Evolutionary conservation across 1,284 basidiomycete species (phyloP).

Genomic region (Cutaneotrichosporon sp.): DNA sequence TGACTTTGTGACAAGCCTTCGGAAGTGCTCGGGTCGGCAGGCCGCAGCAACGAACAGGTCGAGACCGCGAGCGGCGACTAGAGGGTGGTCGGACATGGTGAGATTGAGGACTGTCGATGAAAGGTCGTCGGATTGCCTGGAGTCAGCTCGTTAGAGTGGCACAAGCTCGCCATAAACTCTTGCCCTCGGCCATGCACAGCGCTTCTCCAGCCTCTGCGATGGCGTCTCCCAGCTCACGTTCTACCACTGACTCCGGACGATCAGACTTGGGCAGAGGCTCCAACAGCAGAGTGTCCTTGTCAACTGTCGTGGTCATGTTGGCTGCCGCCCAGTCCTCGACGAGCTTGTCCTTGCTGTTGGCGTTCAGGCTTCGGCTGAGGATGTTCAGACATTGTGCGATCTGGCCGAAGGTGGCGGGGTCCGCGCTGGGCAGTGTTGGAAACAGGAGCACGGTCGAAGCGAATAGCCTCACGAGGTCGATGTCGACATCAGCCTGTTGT

Average conservation of each 20-base stretch:
- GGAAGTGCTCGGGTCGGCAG: slow-evolving; percentile 30
- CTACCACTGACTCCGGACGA: slow-evolving; percentile 4
- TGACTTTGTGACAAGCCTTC: slow-evolving; percentile 21
- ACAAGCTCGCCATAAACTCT: slow-evolving; percentile 28
- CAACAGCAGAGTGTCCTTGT: background rate
- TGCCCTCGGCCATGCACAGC: slow-evolving; percentile 27
- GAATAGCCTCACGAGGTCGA: slow-evolving; percentile 22
- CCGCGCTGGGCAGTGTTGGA: slow-evolving; percentile 16
- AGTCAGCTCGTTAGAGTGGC: slow-evolving; percentile 10
- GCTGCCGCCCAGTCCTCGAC: background rate
- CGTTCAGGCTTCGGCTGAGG: background rate
- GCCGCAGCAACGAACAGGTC: slow-evolving; percentile 38
- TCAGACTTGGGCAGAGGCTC: background rate
- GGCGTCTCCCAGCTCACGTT: slow-evolving; percentile 26
- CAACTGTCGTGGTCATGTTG: background rate
- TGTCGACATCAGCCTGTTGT: slow-evolving; percentile 13
- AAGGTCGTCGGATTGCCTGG: slow-evolving; percentile 35
- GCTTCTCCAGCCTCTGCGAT: slow-evolving; percentile 30
- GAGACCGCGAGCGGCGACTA: slow-evolving; percentile 25
- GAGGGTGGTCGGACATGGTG: slow-evolving; percentile 7
- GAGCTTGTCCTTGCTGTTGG: background rate
- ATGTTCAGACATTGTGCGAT: slow-evolving; percentile 2
- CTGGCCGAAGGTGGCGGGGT: background rate
- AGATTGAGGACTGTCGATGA: slow-evolving; percentile 31
- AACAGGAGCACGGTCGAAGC: slow-evolving; percentile 28